A percentile compares a stretch with the other conserved stretches of the same genome.
Evolutionary conservation across 192 early-diverging fungal species (phyloP).

Genomic region (Spinellus fusiger): DNA sequence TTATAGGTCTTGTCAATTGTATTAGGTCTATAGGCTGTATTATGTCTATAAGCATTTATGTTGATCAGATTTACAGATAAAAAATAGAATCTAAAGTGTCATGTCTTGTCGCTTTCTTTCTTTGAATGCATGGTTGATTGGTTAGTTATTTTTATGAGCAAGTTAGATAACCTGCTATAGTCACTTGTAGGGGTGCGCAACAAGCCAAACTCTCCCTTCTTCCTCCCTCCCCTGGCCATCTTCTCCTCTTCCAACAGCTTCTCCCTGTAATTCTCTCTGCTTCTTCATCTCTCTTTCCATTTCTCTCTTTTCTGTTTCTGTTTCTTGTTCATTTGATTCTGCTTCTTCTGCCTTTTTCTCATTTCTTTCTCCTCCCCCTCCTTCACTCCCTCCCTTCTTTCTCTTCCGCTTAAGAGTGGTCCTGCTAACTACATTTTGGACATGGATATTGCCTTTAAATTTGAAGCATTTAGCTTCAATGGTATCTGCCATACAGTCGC

Average conservation of each 20-base stretch:
- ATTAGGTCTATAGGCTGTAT: too few relatives aligned
- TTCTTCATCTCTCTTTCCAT: neutral
- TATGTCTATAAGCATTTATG: too few relatives aligned
- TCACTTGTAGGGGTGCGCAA: neutral
- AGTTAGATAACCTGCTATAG: neutral
- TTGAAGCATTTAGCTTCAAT: slow-evolving; percentile 81
- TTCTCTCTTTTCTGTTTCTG: slow-evolving; percentile 18
- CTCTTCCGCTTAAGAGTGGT: neutral
- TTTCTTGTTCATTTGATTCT: slow-evolving; percentile 21
- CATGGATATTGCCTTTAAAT: slow-evolving; percentile 26
- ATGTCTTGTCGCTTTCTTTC: too few relatives aligned
- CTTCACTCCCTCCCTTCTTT: slow-evolving; percentile 5
- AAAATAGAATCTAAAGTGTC: too few relatives aligned
- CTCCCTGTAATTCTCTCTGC: neutral
- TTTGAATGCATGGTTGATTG: neutral
- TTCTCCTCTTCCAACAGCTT: too few relatives aligned
- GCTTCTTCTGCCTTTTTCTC: slow-evolving; percentile 9
- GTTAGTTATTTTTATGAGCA: neutral
- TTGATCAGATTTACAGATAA: too few relatives aligned
- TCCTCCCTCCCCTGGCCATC: neutral
- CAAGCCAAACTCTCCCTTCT: neutral
- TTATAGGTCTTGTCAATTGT: too few relatives aligned
- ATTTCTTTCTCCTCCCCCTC: slow-evolving; percentile 6
- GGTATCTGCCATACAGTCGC: slow-evolving; percentile 81
- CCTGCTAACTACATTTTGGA: neutral